These are phyloP conservation scores for Knufia fluminis DNA, from an alignment of 2,329 filamentous ascomycete genomes.

Conservation along the genomic window DNA sequence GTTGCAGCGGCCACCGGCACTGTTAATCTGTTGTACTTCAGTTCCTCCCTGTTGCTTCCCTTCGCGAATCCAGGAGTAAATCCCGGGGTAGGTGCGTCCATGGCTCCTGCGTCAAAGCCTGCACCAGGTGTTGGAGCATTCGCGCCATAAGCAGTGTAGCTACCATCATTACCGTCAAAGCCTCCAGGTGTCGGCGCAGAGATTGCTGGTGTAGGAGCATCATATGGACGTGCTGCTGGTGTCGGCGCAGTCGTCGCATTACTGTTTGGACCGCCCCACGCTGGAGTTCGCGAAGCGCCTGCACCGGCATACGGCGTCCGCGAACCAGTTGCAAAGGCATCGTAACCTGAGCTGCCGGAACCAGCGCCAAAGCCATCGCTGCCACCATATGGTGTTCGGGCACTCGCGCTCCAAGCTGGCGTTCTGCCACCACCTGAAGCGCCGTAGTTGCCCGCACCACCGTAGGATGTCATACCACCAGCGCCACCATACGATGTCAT, in stretches of 20 bases:
- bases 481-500: slow-evolving; percentile 54
- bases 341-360: slow-evolving; percentile 59
- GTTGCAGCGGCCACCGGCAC: slow-evolving; percentile 44
- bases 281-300: slow-evolving; percentile 44
- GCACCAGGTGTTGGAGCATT: slow-evolving; percentile 37
- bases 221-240: slow-evolving; percentile 44
- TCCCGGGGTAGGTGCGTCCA: slow-evolving; percentile 40
- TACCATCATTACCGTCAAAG: slow-evolving; percentile 41
- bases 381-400: slow-evolving; percentile 54
- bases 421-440: slow-evolving; percentile 52
- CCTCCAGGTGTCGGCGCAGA: slow-evolving; percentile 62
- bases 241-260: slow-evolving; percentile 23
- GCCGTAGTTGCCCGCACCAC: slow-evolving; percentile 38
- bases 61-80: slow-evolving; percentile 31
- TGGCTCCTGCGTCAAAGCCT: slow-evolving; percentile 25
- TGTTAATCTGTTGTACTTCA: slow-evolving; percentile 19
- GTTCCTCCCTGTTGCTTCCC: slow-evolving; percentile 19
- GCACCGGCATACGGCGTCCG: slow-evolving; percentile 68
- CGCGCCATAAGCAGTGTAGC: slow-evolving; percentile 39
- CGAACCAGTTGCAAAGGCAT: slow-evolving; percentile 58
- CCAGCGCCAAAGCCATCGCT: slow-evolving; percentile 45
- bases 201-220: slow-evolving; percentile 64
- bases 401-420: slow-evolving; percentile 59
- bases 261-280: slow-evolving; percentile 27
- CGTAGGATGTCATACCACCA: slow-evolving; percentile 68